Evolutionary conservation across 345 rosid genomes (phyloP).

Genomic region (Arabidopsis arenosa): DNA sequence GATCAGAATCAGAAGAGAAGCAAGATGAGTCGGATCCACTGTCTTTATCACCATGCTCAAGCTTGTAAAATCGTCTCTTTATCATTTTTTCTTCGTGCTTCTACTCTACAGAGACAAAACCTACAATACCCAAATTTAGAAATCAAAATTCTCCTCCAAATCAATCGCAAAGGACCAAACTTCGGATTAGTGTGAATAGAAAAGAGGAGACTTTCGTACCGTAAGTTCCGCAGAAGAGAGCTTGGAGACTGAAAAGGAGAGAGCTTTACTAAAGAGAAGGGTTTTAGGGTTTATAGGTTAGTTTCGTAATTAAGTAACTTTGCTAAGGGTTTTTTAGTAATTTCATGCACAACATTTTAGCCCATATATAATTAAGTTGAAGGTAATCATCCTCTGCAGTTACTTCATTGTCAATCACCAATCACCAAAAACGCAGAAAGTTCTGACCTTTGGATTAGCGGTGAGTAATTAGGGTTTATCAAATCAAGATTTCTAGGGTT

Average conservation of each 20-base stretch:
- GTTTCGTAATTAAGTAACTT: constrained; percentile 3
- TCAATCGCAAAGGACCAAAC: not conserved
- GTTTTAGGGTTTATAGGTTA: constrained; percentile 39
- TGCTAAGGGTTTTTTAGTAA: constrained; percentile 11
- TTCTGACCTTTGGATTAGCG: constrained; percentile 18
- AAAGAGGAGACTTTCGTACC: constrained; percentile 37
- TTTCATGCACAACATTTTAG: not conserved
- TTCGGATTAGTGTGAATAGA: not conserved
- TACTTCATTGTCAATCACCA: not conserved
- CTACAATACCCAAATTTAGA: not conserved
- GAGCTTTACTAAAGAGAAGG: not conserved
- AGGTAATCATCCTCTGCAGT: not conserved
- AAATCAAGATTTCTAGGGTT: not conserved
- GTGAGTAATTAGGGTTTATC: constrained; percentile 38
- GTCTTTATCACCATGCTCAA: constrained; percentile 74
- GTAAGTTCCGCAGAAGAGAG: constrained; percentile 13
- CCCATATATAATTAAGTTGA: not conserved
- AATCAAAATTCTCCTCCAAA: not conserved
- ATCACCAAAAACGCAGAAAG: constrained; percentile 13
- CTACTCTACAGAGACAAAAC: not conserved
- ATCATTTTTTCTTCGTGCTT: constrained; percentile 54
- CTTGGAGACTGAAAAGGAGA: constrained; percentile 11
- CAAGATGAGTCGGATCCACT: constrained; percentile 66
- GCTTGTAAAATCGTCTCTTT: constrained; percentile 79
- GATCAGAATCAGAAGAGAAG: constrained; percentile 75